Percentiles rank a stretch among this genome's conserved stretches.
Conservation (phyloP, 805 yeast species). For the Suhomyces tanzawaensis region DNA sequence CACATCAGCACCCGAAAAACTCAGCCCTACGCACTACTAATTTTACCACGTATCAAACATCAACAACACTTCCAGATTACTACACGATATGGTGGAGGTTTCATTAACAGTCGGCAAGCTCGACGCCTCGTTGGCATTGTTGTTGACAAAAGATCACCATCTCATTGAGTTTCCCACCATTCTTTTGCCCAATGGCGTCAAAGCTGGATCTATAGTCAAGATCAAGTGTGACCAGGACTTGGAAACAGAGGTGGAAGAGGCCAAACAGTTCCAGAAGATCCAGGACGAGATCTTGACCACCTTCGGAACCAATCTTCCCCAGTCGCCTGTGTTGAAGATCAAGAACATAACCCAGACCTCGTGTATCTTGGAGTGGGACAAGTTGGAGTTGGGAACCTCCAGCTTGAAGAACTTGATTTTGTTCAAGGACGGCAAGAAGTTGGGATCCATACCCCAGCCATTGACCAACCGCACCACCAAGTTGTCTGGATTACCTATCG, state of each 20-base stretch:
- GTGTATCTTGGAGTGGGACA: conserved; percentile 93
- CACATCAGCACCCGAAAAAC: too few relatives aligned
- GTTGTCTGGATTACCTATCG: conserved; percentile 87
- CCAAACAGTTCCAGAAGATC: conserved; percentile 53
- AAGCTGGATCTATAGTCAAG: conserved; percentile 88
- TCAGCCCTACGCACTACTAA: neutral
- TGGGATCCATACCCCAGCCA: conserved; percentile 85
- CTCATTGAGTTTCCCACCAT: conserved; percentile 96
- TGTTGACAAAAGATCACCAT: conserved; percentile 89
- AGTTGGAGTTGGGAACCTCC: conserved; percentile 78
- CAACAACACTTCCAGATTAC: too few relatives aligned
- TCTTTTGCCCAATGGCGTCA: conserved; percentile 82
- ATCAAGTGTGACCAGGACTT: conserved; percentile 78
- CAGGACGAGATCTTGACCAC: conserved; percentile 72
- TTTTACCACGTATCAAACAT: neutral
- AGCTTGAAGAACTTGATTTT: conserved; percentile 71
- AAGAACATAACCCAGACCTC: conserved; percentile 90
- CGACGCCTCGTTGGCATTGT: conserved; percentile 89
- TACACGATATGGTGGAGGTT: conserved; percentile 82
- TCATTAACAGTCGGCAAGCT: conserved; percentile 92
- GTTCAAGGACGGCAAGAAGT: conserved; percentile 68
- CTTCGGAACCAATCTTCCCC: conserved; percentile 74
- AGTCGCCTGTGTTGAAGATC: conserved; percentile 62
- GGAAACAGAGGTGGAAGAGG: conserved; percentile 61
- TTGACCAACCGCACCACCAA: conserved; percentile 75